Evolutionary conservation across 2,329 filamentous ascomycete genomes (phyloP).

Genomic region (Fusarium falciforme): DNA sequence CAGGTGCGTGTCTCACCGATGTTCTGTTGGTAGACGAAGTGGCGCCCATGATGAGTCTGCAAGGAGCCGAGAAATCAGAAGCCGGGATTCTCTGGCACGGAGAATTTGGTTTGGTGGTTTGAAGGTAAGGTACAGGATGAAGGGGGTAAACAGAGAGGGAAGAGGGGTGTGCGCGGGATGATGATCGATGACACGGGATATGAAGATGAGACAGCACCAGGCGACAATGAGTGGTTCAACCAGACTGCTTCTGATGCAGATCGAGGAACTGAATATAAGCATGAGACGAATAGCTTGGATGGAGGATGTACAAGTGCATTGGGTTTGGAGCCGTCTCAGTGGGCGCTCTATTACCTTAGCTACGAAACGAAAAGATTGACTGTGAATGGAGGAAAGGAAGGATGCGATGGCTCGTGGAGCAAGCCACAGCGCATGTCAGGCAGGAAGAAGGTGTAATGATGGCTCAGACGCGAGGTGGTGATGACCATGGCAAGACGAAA

Average conservation of each 20-base stretch:
- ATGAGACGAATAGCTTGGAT: background rate
- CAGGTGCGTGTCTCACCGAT: background rate
- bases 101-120: conserved; percentile 6
- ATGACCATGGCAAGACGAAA: background rate
- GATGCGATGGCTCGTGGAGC: background rate
- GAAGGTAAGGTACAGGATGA: background rate
- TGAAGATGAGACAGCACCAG: conserved; percentile 15
- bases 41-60: conserved; percentile 4
- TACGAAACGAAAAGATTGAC: background rate
- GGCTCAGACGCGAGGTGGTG: background rate
- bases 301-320: background rate
- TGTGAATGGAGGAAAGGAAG: background rate
- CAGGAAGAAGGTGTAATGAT: conserved; percentile 1
- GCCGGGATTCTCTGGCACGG: background rate
- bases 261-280: background rate
- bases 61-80: conserved; percentile 1
- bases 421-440: background rate
- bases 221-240: background rate
- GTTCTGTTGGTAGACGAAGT: conserved; percentile 5
- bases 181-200: conserved; percentile 16
- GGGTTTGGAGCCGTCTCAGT: background rate
- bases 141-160: background rate
- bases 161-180: conserved; percentile 13
- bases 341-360: conserved; percentile 18
- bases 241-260: background rate